Conservation (phyloP, 345 rosid species). For the Xanthoceras sorbifolium region DNA sequence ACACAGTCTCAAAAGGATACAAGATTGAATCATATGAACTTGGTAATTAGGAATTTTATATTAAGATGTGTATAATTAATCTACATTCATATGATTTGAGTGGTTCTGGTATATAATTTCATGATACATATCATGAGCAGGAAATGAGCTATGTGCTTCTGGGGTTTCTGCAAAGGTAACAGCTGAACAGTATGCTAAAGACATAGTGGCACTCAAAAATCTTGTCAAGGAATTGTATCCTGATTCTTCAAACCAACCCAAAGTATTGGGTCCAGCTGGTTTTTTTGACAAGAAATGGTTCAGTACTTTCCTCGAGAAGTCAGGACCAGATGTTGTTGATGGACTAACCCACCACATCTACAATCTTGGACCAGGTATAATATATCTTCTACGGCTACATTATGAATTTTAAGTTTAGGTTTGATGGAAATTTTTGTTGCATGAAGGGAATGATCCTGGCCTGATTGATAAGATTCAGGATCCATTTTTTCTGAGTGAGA, state of each 20-base stretch:
- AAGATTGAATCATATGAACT: conserved; percentile 60
- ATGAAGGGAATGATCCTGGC: conserved; percentile 45
- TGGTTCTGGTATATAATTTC: background rate
- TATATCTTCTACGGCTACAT: background rate
- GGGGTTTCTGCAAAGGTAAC: conserved; percentile 50
- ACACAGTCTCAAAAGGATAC: conserved; percentile 50
- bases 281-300: conserved; percentile 66
- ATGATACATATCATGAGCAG: conserved; percentile 16
- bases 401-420: background rate
- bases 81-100: background rate
- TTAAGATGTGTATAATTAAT: too few relatives aligned
- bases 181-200: conserved; percentile 43
- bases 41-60: conserved; percentile 28
- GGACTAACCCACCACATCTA: conserved; percentile 64
- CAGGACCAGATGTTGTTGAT: conserved; percentile 51
- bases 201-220: conserved; percentile 34
- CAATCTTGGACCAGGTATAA: conserved; percentile 57
- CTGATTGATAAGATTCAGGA: conserved; percentile 53
- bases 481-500: conserved; percentile 44
- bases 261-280: conserved; percentile 56
- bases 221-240: conserved; percentile 38
- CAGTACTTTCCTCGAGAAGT: conserved; percentile 29
- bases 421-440: background rate
- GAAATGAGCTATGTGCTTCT: conserved; percentile 56
- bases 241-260: conserved; percentile 38